These are phyloP conservation scores for Coniochaeta sp. DNA, from an alignment of 2,329 filamentous ascomycete species.

Conservation along the genomic window DNA sequence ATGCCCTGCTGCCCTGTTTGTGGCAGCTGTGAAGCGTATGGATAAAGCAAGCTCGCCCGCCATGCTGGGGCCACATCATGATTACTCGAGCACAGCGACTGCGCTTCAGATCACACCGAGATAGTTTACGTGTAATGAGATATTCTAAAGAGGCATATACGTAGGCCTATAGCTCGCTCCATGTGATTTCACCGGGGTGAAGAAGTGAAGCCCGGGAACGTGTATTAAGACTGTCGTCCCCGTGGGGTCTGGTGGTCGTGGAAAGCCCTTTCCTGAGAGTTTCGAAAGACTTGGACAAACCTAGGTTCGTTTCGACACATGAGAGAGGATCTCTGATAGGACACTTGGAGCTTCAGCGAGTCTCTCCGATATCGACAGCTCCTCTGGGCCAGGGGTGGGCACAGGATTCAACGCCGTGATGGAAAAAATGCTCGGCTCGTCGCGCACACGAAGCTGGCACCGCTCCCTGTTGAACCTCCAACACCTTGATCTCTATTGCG, in stretches of 20 bases:
- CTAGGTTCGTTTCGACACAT: background rate
- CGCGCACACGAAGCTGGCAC: background rate
- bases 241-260: background rate
- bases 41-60: background rate
- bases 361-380: background rate
- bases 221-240: background rate
- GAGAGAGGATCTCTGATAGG: background rate
- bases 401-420: no score
- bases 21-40: background rate
- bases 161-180: background rate
- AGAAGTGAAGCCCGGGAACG: background rate
- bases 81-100: background rate
- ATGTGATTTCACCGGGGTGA: background rate
- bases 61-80: background rate
- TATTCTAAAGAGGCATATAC: background rate
- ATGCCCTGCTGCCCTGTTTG: background rate
- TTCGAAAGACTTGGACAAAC: background rate
- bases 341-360: background rate
- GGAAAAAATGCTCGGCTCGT: background rate
- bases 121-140: slow-evolving; percentile 1
- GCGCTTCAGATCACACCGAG: background rate
- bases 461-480: background rate
- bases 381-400: background rate
- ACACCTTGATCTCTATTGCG: background rate
- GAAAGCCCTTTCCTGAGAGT: background rate